These are phyloP conservation scores for Neurospora africana DNA, from an alignment of 495 filamentous ascomycete species.

Conservation along the genomic window DNA sequence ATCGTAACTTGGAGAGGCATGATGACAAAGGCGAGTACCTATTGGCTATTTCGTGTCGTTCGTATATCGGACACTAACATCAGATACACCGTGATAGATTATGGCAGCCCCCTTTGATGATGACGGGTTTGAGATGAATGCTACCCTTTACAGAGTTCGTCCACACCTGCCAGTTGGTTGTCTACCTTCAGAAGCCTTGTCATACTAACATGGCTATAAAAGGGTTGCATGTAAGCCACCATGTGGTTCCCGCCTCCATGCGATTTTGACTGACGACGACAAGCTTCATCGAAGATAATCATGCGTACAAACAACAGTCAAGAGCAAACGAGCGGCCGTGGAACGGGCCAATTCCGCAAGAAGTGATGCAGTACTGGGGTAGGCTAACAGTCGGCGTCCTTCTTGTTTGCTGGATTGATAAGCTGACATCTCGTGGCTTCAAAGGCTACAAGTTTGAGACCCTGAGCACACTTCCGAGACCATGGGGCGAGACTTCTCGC, in stretches of 20 bases:
- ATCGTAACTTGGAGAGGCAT: conserved; percentile 94
- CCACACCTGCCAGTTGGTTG: neutral
- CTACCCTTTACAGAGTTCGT: conserved; percentile 75
- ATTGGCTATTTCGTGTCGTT: neutral
- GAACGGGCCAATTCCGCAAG: conserved; percentile 20
- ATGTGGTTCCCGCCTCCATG: neutral
- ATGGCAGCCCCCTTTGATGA: conserved; percentile 74
- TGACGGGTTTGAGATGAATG: conserved; percentile 90
- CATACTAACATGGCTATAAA: conserved; percentile 11
- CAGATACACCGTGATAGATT: conserved; percentile 80
- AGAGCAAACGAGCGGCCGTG: conserved; percentile 52
- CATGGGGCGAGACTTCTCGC: conserved; percentile 60
- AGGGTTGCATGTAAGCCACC: conserved; percentile 69
- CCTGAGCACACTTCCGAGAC: conserved; percentile 57
- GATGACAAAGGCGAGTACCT: conserved; percentile 76
- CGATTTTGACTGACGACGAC: conserved; percentile 2
- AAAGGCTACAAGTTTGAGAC: conserved; percentile 95
- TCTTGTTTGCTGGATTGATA: neutral
- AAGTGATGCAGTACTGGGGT: conserved; percentile 53
- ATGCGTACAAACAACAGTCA: conserved; percentile 50
- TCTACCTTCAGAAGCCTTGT: neutral
- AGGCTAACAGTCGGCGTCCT: neutral
- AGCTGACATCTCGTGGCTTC: conserved; percentile 5
- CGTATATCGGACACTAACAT: neutral
- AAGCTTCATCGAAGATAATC: conserved; percentile 92